Base-by-base conservation (phyloP, 768 basidiomycete genomes). In the Russula lepida region DNA sequence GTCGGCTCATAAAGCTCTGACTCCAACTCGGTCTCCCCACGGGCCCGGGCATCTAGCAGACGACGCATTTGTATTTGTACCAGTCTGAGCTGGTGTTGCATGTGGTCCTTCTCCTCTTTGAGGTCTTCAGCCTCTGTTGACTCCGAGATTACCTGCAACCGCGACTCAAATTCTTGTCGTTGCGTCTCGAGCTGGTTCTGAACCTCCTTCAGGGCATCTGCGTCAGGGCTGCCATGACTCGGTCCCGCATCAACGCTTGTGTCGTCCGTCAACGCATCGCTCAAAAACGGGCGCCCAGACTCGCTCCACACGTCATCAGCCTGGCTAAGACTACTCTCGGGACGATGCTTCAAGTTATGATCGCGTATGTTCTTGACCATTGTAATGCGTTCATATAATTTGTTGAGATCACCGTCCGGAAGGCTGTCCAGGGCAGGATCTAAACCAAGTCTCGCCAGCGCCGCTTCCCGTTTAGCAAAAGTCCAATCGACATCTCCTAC, bases 381-480 rank as follows among this genome's bases (percentile, higher is more conserved):
- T 35, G 92, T 86, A 69, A 98, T 95, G 75, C 93, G 90, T 74
- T 98, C 91, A 71, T 87, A 98, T 30, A 95, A 78, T 68, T 89
- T 92, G 78, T 93, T 92, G 53, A 99, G 79, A 69, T 98, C 95
- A 62, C 94, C 90, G 72, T 99, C 95, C 0, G 90, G 92, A 25
- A 99, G 80, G 68, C 88, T 91, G 72, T 98, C 93, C 27, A 99
- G 79, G 15, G 89, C 82, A 17, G 95, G 92, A 68, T 95, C 92
- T 35, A 91, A 74, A 3, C 94, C 94, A 19, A 97, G 77, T 51
- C 88, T 81, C 1, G 91, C 89, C 39, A 94, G 78, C 3, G 92
- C 95, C 6, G 94, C 94, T 74, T 99, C 97, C 8, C 94, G 83
- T 71, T 91, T 89, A 6, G 97, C 97, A 72, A 86, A 98, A n/a